These are phyloP conservation scores for Haematococcus lacustris DNA, from an alignment of 139 green algal genomes.

Conservation along the genomic window DNA sequence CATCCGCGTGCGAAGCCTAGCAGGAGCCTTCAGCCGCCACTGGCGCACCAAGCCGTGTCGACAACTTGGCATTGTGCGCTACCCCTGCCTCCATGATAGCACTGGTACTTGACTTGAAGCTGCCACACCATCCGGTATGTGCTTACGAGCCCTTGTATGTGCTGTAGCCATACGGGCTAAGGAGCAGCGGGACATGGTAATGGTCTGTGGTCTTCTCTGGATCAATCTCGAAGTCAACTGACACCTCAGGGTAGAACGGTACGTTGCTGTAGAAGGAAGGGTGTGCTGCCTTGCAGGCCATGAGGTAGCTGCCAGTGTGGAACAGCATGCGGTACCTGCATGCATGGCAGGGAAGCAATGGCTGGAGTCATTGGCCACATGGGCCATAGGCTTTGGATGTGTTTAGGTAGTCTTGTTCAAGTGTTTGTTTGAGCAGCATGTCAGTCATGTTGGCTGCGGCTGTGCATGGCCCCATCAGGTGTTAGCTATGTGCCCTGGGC, in stretches of 20 bases:
- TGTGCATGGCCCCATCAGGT: too few relatives aligned
- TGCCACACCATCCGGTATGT: too few relatives aligned
- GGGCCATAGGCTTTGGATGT: too few relatives aligned
- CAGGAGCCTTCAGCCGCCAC: too few relatives aligned
- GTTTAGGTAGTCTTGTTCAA: too few relatives aligned
- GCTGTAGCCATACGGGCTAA: slow-evolving; percentile 87
- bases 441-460: too few relatives aligned
- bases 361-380: too few relatives aligned
- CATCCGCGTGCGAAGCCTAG: too few relatives aligned
- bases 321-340: slow-evolving; percentile 76
- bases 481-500: background rate
- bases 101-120: slow-evolving; percentile 30
- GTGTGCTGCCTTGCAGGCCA: slow-evolving; percentile 31
- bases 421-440: too few relatives aligned
- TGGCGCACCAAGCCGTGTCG: too few relatives aligned
- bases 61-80: too few relatives aligned
- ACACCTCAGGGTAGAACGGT: slow-evolving; percentile 73
- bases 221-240: slow-evolving; percentile 71
- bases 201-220: slow-evolving; percentile 54
- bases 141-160: slow-evolving; percentile 84
- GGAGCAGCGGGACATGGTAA: slow-evolving; percentile 92
- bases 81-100: too few relatives aligned
- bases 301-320: slow-evolving; percentile 64
- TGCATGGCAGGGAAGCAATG: background rate
- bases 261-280: slow-evolving; percentile 43